These are phyloP conservation scores for Mimosa pudica DNA, from an alignment of 306 rosid species.

Conservation along the genomic window DNA sequence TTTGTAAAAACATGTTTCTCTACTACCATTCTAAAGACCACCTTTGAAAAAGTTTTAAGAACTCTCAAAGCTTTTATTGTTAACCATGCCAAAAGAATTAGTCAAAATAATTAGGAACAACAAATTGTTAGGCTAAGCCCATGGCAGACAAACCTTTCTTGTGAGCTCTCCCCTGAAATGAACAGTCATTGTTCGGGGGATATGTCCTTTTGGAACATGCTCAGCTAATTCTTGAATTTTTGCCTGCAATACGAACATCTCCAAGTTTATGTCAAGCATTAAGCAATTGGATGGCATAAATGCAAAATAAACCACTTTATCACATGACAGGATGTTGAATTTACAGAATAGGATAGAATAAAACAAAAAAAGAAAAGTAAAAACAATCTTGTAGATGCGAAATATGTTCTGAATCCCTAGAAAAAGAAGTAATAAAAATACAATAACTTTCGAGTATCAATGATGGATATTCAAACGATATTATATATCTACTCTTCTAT, in stretches of 20 bases:
- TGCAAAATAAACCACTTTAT: conserved; percentile 24
- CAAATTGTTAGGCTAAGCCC: conserved; percentile 24
- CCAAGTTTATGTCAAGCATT: conserved; percentile 3
- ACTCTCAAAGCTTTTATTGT: background rate
- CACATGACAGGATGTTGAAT: background rate
- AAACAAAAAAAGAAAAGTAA: background rate
- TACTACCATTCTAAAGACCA: background rate
- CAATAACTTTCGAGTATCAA: background rate
- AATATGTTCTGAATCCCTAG: background rate
- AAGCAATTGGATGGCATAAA: conserved; percentile 21
- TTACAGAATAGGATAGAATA: background rate
- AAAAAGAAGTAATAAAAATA: background rate
- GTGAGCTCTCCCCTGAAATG: conserved; percentile 99
- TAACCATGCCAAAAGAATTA: background rate
- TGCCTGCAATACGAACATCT: conserved; percentile 68
- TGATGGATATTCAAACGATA: background rate
- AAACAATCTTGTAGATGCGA: background rate
- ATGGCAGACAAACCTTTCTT: conserved; percentile 68
- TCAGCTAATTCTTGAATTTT: conserved; percentile 97
- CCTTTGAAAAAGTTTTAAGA: background rate
- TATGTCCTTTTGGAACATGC: conserved; percentile 98
- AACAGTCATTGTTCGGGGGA: conserved; percentile 93
- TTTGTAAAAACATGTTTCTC: conserved; percentile 11
- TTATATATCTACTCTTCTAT: background rate
- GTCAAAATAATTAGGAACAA: conserved; percentile 23